Percentiles rank a stretch among this genome's conserved stretches.
Evolutionary conservation across 768 basidiomycete genomes (phyloP).

Genomic region (Hemileccinum impolitum): DNA sequence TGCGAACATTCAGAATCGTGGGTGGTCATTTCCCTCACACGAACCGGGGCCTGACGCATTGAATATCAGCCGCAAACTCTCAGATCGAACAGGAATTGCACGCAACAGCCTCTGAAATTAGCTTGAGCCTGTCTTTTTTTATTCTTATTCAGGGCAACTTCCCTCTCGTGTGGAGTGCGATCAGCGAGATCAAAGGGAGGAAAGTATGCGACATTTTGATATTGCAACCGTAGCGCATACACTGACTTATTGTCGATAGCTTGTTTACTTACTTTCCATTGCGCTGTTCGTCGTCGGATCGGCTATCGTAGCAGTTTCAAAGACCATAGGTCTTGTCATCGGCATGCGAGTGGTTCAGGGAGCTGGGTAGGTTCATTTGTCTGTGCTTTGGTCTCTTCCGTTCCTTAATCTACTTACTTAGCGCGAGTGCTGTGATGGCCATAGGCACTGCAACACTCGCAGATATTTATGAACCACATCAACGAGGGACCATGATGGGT

Average conservation of each 20-base stretch:
- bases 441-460: slow-evolving; percentile 73
- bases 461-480: slow-evolving; percentile 72
- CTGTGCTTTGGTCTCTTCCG: not conserved
- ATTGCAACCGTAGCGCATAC: not conserved
- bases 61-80: slow-evolving; percentile 58
- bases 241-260: slow-evolving; percentile 26
- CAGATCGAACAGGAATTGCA: slow-evolving; percentile 61
- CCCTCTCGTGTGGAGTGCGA: slow-evolving; percentile 30
- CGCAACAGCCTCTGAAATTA: slow-evolving; percentile 60
- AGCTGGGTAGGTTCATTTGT: slow-evolving; percentile 42
- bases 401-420: slow-evolving; percentile 20
- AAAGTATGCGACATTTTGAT: slow-evolving; percentile 41
- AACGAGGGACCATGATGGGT: slow-evolving; percentile 79
- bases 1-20: slow-evolving; percentile 31
- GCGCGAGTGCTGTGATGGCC: slow-evolving; percentile 62
- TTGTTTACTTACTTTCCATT: slow-evolving; percentile 55
- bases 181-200: slow-evolving; percentile 61
- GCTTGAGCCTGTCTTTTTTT: slow-evolving; percentile 66
- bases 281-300: slow-evolving; percentile 54
- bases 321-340: slow-evolving; percentile 55
- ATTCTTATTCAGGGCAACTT: slow-evolving; percentile 67
- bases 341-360: slow-evolving; percentile 68
- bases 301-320: slow-evolving; percentile 54
- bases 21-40: not conserved
- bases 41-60: not conserved